Conservation (phyloP, 345 rosid genomes). For the Psidium friedrichsthalianum region DNA sequence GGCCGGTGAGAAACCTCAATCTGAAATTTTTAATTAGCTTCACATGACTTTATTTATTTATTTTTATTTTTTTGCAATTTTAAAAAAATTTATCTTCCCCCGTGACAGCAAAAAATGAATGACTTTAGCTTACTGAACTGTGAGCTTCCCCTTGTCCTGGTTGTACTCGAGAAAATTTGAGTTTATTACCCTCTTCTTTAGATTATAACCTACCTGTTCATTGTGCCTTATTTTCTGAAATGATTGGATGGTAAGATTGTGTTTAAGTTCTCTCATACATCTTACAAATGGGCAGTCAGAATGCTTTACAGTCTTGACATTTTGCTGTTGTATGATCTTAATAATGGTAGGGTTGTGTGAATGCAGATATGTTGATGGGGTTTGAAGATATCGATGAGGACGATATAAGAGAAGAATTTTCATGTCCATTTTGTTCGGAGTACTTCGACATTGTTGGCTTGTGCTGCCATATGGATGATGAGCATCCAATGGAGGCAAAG, state of each 20-base stretch:
- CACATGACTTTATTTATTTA: neutral
- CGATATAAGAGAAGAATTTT: conserved; percentile 83
- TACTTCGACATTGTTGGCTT: conserved; percentile 78
- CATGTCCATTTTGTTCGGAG: conserved; percentile 92
- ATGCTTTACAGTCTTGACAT: neutral
- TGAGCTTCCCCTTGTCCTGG: neutral
- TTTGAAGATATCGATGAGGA: conserved; percentile 88
- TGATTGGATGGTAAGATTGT: neutral
- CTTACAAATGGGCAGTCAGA: neutral
- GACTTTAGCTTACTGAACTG: neutral
- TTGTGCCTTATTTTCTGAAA: neutral
- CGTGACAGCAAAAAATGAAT: neutral
- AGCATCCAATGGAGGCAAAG: conserved; percentile 75
- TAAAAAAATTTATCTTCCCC: neutral
- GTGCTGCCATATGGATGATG: conserved; percentile 92
- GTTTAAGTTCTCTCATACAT: neutral
- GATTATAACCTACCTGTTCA: neutral
- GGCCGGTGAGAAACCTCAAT: neutral
- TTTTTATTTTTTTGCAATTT: neutral
- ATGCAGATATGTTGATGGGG: conserved; percentile 71
- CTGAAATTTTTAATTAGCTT: neutral
- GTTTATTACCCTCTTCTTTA: neutral
- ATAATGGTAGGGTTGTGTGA: conserved; percentile 1
- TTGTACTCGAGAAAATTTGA: neutral
- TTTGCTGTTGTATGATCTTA: neutral